Evolutionary conservation across 805 yeast species (phyloP).

Genomic region (Starmerella lactis-condensi): DNA sequence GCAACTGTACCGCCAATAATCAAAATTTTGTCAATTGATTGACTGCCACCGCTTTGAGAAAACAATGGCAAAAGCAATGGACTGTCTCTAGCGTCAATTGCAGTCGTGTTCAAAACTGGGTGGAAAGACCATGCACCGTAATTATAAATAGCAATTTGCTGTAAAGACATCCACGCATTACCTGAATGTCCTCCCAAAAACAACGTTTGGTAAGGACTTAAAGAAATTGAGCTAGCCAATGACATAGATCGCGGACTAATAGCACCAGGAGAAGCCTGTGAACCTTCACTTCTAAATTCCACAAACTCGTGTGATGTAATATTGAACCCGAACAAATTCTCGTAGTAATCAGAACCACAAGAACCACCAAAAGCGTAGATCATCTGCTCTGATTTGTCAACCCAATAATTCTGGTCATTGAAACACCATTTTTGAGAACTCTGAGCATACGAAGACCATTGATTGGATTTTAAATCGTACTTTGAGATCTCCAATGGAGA

Average conservation of each 20-base stretch:
- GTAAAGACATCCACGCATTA: conserved; percentile 53
- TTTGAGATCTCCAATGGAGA: conserved; percentile 16
- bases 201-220: conserved; percentile 11
- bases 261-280: conserved; percentile 2
- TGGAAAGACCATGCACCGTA: conserved; percentile 49
- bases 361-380: conserved; percentile 21
- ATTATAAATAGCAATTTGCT: conserved; percentile 58
- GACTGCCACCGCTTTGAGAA: conserved; percentile 9
- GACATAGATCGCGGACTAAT: conserved; percentile 18
- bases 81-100: conserved; percentile 35
- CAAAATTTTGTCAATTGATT: conserved; percentile 23
- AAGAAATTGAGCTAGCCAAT: conserved; percentile 11
- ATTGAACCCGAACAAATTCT: conserved; percentile 15
- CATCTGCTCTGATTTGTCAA: conserved; percentile 11
- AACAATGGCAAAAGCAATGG: conserved; percentile 42
- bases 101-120: conserved; percentile 19
- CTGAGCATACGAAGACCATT: conserved; percentile 16
- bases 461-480: conserved; percentile 10
- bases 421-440: conserved; percentile 13
- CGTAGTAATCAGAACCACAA: conserved; percentile 14
- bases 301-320: no score
- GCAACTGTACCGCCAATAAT: conserved; percentile 43
- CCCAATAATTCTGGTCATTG: conserved; percentile 18
- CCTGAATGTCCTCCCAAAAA: conserved; percentile 42
- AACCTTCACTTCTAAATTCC: no score